Percentiles rank a stretch among this genome's conserved stretches.
These are phyloP conservation scores for Misopates orontium DNA, from an alignment of 257 asterid species.

Conservation along the genomic window DNA sequence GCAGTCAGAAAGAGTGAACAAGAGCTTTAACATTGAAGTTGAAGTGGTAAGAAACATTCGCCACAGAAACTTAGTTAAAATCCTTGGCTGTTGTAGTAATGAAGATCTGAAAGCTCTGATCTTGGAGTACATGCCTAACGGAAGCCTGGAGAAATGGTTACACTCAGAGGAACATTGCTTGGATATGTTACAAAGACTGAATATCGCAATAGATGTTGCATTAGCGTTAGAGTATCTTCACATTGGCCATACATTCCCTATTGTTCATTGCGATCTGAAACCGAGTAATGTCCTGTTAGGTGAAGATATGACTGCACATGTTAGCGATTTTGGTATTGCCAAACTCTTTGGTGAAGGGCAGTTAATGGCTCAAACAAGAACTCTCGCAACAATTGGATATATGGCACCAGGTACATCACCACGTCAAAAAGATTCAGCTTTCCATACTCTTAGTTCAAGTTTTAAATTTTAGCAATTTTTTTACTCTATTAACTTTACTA, in stretches of 20 bases:
- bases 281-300: slow-evolving; percentile 25
- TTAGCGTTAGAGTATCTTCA: slow-evolving; percentile 46
- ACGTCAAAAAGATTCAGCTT: too few relatives aligned
- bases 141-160: too few relatives aligned
- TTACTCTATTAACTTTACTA: neutral
- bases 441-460: too few relatives aligned
- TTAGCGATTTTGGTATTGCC: slow-evolving; percentile 50
- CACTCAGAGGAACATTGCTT: neutral
- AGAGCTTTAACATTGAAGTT: slow-evolving; percentile 24
- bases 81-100: too few relatives aligned
- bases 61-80: slow-evolving; percentile 23
- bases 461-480: neutral
- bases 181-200: slow-evolving; percentile 28
- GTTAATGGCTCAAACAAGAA: slow-evolving; percentile 19
- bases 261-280: slow-evolving; percentile 46
- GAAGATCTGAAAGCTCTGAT: too few relatives aligned
- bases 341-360: slow-evolving; percentile 28
- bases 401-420: slow-evolving; percentile 5
- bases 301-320: slow-evolving; percentile 33
- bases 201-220: slow-evolving; percentile 42
- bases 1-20: slow-evolving; percentile 30
- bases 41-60: slow-evolving; percentile 33
- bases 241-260: slow-evolving; percentile 30
- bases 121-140: too few relatives aligned
- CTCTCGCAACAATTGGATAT: slow-evolving; percentile 10